phyloP scores from a whole-genome alignment of 352 stramenopile genomes.

The Phytophthora sojae region DNA sequence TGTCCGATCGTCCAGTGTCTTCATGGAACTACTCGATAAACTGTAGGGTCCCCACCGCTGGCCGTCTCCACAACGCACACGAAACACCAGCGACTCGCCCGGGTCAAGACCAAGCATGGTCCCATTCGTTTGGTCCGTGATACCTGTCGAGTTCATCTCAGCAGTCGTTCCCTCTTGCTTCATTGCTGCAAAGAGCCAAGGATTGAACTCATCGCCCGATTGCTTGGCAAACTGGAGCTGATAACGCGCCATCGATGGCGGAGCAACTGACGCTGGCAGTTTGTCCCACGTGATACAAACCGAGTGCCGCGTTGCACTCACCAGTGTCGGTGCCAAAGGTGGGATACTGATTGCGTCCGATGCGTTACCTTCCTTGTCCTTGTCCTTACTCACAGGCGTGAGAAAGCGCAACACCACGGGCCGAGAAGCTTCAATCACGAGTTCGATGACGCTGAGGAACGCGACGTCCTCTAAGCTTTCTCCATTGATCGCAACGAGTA shows the following conservation, averaged over 20 bases:
- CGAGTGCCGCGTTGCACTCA: conserved; percentile 68
- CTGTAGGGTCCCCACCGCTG: conserved; percentile 77
- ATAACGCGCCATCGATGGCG: conserved; percentile 44
- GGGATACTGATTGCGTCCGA: conserved; percentile 69
- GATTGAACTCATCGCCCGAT: conserved; percentile 65
- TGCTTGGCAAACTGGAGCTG: conserved; percentile 75
- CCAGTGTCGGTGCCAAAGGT: conserved; percentile 65
- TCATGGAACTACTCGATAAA: conserved; percentile 64
- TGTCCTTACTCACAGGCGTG: conserved; percentile 53
- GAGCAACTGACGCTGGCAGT: conserved; percentile 25
- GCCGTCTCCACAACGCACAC: conserved; percentile 64
- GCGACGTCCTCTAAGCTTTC: conserved; percentile 65
- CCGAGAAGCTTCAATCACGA: conserved; percentile 74
- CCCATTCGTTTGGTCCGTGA: conserved; percentile 64
- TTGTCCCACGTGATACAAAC: conserved; percentile 73
- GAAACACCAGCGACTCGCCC: conserved; percentile 63
- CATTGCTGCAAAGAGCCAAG: conserved; percentile 60
- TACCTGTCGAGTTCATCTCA: conserved; percentile 50
- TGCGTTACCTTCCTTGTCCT: conserved; percentile 39
- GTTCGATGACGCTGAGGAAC: conserved; percentile 81
- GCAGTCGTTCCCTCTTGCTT: conserved; percentile 54
- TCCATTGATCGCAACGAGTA: conserved; percentile 81
- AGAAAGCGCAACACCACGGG: conserved; percentile 78
- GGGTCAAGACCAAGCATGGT: conserved; percentile 73
- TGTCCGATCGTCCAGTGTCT: conserved; percentile 46